A percentile compares a stretch with the other conserved stretches of the same genome.
Conservation (phyloP, 2,329 filamentous ascomycete species). For the Rutstroemia sp. region DNA sequence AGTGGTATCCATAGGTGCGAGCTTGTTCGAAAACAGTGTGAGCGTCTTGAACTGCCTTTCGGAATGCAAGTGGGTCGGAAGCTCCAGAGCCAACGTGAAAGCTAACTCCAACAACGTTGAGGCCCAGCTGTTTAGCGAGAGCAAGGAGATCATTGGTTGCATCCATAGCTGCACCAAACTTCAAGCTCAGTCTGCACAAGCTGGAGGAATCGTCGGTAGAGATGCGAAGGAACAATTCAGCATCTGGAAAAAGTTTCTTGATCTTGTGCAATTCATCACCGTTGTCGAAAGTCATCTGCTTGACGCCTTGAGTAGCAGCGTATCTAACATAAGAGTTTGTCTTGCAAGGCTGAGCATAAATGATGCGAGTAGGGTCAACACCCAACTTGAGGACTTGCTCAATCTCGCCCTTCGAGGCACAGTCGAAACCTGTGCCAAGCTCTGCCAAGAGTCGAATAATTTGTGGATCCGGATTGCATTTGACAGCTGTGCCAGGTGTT, state of each 20-base stretch:
- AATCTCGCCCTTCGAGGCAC: conserved; percentile 95
- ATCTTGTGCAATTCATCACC: conserved; percentile 97
- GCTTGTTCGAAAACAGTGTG: conserved; percentile 85
- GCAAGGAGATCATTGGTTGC: conserved; percentile 68
- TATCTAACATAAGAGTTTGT: conserved; percentile 96
- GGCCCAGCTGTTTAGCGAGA: conserved; percentile 70
- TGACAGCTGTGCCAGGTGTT: conserved; percentile 61
- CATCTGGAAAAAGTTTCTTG: conserved; percentile 80
- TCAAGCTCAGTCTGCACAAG: conserved; percentile 90
- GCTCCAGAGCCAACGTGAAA: conserved; percentile 98
- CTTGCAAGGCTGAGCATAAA: conserved; percentile 99
- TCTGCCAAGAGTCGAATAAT: conserved; percentile 81
- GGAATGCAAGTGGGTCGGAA: conserved; percentile 84
- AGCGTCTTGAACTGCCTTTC: conserved; percentile 85
- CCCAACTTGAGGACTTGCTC: conserved; percentile 82
- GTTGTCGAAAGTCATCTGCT: conserved; percentile 99
- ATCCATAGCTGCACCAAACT: conserved; percentile 90
- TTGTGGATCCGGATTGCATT: conserved; percentile 93
- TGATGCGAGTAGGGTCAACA: conserved; percentile 82
- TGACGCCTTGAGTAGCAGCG: conserved; percentile 75
- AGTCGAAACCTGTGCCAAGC: conserved; percentile 93
- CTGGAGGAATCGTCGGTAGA: conserved; percentile 93
- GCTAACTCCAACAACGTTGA: conserved; percentile 92
- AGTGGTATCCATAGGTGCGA: conserved; percentile 63
- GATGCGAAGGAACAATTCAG: conserved; percentile 90